phyloP scores from a whole-genome alignment of 1,139 yeast genomes.

The Yamadazyma dushanensis region DNA sequence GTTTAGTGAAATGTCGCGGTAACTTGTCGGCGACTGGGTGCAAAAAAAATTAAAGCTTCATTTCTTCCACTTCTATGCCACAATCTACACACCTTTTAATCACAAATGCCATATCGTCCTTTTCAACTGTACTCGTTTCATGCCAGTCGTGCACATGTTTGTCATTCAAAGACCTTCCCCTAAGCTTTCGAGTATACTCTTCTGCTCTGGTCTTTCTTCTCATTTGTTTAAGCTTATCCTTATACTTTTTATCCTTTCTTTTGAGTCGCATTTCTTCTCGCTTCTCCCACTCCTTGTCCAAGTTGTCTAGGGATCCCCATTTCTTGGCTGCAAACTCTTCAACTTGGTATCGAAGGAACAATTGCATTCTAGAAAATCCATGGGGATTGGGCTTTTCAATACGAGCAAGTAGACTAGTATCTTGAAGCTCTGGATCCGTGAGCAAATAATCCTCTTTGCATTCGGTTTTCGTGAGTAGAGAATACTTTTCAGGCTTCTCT shows the following conservation, averaged over 20 bases:
- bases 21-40: no score
- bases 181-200: constrained; percentile 70
- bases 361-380: constrained; percentile 90
- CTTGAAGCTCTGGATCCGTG: constrained; percentile 90
- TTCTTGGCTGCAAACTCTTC: constrained; percentile 90
- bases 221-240: constrained; percentile 77
- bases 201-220: constrained; percentile 90
- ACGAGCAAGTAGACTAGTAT: constrained; percentile 64
- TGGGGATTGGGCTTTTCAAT: constrained; percentile 94
- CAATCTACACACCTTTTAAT: constrained; percentile 74
- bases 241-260: constrained; percentile 77
- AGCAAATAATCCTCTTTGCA: constrained; percentile 88
- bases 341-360: constrained; percentile 83
- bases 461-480: constrained; percentile 91
- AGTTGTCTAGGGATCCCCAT: constrained; percentile 90
- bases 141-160: constrained; percentile 82
- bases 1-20: no score
- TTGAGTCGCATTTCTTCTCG: constrained; percentile 71
- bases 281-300: constrained; percentile 90
- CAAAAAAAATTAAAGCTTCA: constrained; percentile 18
- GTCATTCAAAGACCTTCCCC: constrained; percentile 52
- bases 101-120: constrained; percentile 46
- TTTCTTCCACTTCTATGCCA: constrained; percentile 83
- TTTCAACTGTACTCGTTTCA: constrained; percentile 43
- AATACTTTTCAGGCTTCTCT: constrained; percentile 79